phyloP scores from a whole-genome alignment of 768 basidiomycete genomes.

The Mrakia hoshinonis region DNA sequence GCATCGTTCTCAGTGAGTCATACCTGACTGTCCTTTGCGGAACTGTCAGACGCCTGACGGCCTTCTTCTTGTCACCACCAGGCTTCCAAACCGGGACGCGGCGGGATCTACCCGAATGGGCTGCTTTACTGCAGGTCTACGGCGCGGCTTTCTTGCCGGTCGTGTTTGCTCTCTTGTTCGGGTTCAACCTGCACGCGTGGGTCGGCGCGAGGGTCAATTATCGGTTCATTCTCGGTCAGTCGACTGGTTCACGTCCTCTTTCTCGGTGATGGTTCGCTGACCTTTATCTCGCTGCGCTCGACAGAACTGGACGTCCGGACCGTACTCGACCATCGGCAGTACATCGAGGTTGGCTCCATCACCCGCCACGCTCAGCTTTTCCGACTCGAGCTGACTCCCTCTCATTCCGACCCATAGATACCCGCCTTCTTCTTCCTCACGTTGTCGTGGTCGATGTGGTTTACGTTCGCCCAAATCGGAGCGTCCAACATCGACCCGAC shows the following conservation, averaged over 20 bases:
- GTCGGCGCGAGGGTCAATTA: constrained; percentile 69
- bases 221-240: constrained; percentile 76
- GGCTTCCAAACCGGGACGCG: constrained; percentile 53
- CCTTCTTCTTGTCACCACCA: constrained; percentile 36
- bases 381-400: background rate
- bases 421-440: constrained; percentile 69
- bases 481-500: constrained; percentile 52
- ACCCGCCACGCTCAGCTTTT: constrained; percentile 49
- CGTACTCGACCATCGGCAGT: constrained; percentile 68
- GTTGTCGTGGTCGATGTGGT: constrained; percentile 65
- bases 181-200: constrained; percentile 77
- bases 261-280: background rate
- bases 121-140: constrained; percentile 68
- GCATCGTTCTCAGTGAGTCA: constrained; percentile 54
- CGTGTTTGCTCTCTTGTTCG: constrained; percentile 66
- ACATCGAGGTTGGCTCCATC: constrained; percentile 35
- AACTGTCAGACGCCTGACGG: background rate
- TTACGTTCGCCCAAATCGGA: constrained; percentile 65
- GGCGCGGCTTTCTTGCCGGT: constrained; percentile 63
- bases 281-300: background rate
- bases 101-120: constrained; percentile 57
- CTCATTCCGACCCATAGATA: constrained; percentile 46
- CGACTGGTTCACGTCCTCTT: constrained; percentile 25
- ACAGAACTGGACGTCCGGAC: constrained; percentile 62
- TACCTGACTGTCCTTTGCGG: background rate